These are phyloP conservation scores for Limonium bicolor DNA, from an alignment of 148 eudicot genomes.

Conservation along the genomic window DNA sequence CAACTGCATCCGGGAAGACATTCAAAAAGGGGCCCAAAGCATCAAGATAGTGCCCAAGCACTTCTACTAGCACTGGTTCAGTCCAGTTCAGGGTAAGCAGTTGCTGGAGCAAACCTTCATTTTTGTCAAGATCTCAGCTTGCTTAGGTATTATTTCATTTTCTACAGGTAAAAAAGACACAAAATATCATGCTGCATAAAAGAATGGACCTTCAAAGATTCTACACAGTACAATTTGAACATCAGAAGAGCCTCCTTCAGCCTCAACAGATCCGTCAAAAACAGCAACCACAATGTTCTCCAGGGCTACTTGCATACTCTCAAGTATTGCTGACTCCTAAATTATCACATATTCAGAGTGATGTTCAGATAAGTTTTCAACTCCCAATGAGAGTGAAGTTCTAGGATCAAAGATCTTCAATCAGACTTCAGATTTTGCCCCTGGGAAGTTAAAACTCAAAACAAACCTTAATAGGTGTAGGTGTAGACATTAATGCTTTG, in stretches of 20 bases:
- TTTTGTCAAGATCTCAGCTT: no score
- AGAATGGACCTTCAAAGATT: constrained; percentile 61
- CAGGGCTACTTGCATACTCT: constrained; percentile 80
- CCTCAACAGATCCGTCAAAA: constrained; percentile 70
- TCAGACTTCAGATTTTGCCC: neutral
- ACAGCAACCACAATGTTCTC: constrained; percentile 55
- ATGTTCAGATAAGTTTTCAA: neutral
- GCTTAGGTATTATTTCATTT: no score
- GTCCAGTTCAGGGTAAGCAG: constrained; percentile 79
- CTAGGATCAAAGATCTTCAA: neutral
- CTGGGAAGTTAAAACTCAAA: neutral
- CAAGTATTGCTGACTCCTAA: constrained; percentile 69
- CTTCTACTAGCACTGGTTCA: constrained; percentile 70
- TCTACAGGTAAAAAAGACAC: no score
- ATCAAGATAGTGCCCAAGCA: constrained; percentile 78
- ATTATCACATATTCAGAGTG: neutral
- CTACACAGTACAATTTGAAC: constrained; percentile 40
- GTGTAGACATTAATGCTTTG: constrained; percentile 25
- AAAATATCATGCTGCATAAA: neutral
- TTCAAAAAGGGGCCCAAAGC: constrained; percentile 86
- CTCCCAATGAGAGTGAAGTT: neutral
- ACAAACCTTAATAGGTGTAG: constrained; percentile 54
- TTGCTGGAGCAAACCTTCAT: constrained; percentile 76
- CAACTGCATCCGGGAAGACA: constrained; percentile 67
- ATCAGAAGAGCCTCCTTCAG: constrained; percentile 29